Percentiles rank a stretch among this genome's conserved stretches.
phyloP scores from a whole-genome alignment of 2,329 filamentous ascomycete species.

The Aspergillus pseudotamarii region DNA sequence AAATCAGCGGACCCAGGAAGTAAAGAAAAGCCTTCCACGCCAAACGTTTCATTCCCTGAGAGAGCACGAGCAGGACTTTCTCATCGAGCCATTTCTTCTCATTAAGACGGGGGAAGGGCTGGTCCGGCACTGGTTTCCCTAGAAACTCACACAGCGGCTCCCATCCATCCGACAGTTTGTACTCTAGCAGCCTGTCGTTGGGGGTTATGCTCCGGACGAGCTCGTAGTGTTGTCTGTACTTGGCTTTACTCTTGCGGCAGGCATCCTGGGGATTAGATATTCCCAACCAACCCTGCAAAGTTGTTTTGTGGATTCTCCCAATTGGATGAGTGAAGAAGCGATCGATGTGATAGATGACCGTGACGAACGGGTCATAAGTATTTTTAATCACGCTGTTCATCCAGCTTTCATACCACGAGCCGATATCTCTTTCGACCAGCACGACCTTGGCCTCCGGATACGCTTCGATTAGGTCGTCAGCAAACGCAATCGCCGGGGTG shows the following conservation, averaged over 20 bases:
- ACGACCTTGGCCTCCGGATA: no score
- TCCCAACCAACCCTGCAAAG: constrained; percentile 4
- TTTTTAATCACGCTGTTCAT: background rate
- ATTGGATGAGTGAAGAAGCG: constrained; percentile 6
- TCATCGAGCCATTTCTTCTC: constrained; percentile 1
- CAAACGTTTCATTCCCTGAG: background rate
- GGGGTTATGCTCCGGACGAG: background rate
- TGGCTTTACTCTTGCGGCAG: background rate
- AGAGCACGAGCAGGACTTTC: background rate
- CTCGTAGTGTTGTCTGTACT: constrained; percentile 4
- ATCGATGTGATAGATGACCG: background rate
- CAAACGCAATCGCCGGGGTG: no score
- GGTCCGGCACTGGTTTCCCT: constrained; percentile 9
- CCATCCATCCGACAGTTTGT: constrained; percentile 43
- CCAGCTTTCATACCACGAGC: no score
- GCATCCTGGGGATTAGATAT: constrained; percentile 1
- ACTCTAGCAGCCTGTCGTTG: constrained; percentile 24
- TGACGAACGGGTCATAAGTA: constrained; percentile 3
- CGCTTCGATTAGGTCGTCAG: no score
- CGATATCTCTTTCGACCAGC: no score
- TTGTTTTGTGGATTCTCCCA: constrained; percentile 5
- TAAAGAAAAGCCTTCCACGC: background rate
- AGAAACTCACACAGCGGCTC: constrained; percentile 43
- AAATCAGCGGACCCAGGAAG: background rate
- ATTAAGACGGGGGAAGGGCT: constrained; percentile 17